These are phyloP conservation scores for Naumovozyma castellii DNA, from an alignment of 805 yeast species.

Conservation along the genomic window DNA sequence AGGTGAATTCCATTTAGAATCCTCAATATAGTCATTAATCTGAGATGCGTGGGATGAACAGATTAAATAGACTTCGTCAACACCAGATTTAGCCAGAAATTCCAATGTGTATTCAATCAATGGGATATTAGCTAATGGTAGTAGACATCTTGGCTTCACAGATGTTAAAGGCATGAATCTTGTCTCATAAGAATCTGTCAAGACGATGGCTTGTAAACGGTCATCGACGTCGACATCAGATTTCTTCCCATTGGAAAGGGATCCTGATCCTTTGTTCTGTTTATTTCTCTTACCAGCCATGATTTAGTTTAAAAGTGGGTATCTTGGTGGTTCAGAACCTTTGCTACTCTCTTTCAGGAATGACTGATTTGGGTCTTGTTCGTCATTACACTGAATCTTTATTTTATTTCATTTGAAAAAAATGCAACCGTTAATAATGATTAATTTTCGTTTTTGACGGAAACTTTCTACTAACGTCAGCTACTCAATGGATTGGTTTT, in stretches of 20 bases:
- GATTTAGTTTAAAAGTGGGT: not conserved
- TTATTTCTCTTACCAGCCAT: slow-evolving; percentile 25
- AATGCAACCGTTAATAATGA: not conserved
- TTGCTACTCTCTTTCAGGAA: no score
- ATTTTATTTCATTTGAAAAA: no score
- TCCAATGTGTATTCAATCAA: slow-evolving; percentile 90
- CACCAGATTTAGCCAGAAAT: slow-evolving; percentile 84
- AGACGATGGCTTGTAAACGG: slow-evolving; percentile 84
- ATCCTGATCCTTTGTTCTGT: slow-evolving; percentile 12
- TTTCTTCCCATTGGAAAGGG: slow-evolving; percentile 27
- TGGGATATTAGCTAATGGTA: slow-evolving; percentile 90
- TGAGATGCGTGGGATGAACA: slow-evolving; percentile 88
- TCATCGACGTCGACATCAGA: slow-evolving; percentile 58
- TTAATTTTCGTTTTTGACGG: not conserved
- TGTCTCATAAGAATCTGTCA: slow-evolving; percentile 88
- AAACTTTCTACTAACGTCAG: no score
- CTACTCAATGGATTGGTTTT: no score
- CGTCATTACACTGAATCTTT: no score
- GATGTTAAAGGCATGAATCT: slow-evolving; percentile 89
- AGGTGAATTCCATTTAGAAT: slow-evolving; percentile 56
- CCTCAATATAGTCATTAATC: slow-evolving; percentile 70
- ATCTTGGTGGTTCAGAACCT: no score
- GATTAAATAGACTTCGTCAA: slow-evolving; percentile 79
- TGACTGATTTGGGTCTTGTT: no score
- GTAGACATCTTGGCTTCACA: slow-evolving; percentile 76